Evolutionary conservation across 1,139 yeast species (phyloP), one percentile per base, ranked within the genome.

Genomic region (Kodamaea suecica): DNA sequence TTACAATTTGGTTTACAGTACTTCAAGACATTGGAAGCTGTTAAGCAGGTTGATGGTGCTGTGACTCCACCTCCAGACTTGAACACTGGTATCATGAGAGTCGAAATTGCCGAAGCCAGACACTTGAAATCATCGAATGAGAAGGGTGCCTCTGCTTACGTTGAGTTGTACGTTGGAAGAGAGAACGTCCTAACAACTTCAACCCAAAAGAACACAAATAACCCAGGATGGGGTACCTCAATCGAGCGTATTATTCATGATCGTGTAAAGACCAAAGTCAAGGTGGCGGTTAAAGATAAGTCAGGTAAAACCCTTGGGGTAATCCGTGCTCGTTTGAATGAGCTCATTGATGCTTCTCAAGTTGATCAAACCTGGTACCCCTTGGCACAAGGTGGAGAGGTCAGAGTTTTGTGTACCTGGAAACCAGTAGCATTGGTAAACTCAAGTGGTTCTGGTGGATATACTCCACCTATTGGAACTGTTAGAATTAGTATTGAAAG

Each of bases 401-500:
- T 87, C 35, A 74, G 80, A 45, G 57, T 92, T 36, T 62, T 73
- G 12, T 78, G 94, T 21, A 63, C 69, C 37, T 92, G 96, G 96
- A 87, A 84, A 57, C 94, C 97, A 3, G 95, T 90, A 29, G 80
- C 75, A 24, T 64, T 90, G 50, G 76, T 73, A 42, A 70, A 76
- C 29, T 76, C 80, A 10, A 66, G 78, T 35, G 88, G 87, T 46
- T 65, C 84, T 16, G 79, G 84, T 48, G 90, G 88, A 32, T 90
- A 87, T 63, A 78, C 87, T 19, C 90, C 90, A 41, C 98, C 98
- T 35, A 82, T 90, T 55, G 98, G 98, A 53, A 94, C 84, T 26
- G 71, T 90, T 10, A 79, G 97, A 53, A 70, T 92, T 36, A 75
- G 79, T 47, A 59, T 92, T 42, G 76, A 76, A 48, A 74, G 73